Percentiles rank a stretch among this genome's conserved stretches.
Evolutionary conservation across 108 stramenopile species (phyloP).

Genomic region (Nitzschia sp.): DNA sequence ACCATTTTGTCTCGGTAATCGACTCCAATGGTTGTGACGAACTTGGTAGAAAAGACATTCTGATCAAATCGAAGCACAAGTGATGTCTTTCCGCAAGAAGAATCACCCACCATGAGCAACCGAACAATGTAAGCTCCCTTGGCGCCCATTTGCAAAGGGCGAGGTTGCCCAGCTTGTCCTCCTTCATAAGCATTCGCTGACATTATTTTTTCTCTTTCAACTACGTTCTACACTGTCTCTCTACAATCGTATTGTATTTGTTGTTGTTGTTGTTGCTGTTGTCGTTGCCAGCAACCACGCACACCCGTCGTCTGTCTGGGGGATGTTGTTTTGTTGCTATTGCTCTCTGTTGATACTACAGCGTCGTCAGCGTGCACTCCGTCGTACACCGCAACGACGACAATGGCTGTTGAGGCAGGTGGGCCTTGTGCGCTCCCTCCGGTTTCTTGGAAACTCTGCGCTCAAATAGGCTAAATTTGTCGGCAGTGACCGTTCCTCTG

Average conservation of each 20-base stretch:
- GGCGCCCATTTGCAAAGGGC: constrained; percentile 89
- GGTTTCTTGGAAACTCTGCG: neutral
- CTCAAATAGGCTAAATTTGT: neutral
- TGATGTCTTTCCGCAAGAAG: constrained; percentile 86
- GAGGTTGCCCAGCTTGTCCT: constrained; percentile 31
- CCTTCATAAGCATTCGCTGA: constrained; percentile 13
- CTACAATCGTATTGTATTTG: too few species aligned
- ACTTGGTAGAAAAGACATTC: constrained; percentile 90
- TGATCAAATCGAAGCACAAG: constrained; percentile 88
- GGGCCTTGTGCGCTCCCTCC: too few species aligned
- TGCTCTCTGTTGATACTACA: too few species aligned
- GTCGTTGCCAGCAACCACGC: neutral
- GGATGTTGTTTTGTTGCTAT: too few species aligned
- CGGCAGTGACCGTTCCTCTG: neutral
- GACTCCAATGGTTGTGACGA: constrained; percentile 93
- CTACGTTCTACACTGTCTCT: neutral
- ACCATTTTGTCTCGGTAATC: constrained; percentile 95
- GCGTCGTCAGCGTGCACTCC: too few species aligned
- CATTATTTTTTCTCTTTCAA: neutral
- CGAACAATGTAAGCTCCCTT: constrained; percentile 90
- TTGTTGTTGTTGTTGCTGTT: neutral
- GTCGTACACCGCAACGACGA: too few species aligned
- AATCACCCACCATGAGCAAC: constrained; percentile 88
- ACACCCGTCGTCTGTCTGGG: too few species aligned
- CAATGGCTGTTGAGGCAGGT: too few species aligned